phyloP scores from a whole-genome alignment of 352 stramenopile species.

The Phytophthora palmivora region DNA sequence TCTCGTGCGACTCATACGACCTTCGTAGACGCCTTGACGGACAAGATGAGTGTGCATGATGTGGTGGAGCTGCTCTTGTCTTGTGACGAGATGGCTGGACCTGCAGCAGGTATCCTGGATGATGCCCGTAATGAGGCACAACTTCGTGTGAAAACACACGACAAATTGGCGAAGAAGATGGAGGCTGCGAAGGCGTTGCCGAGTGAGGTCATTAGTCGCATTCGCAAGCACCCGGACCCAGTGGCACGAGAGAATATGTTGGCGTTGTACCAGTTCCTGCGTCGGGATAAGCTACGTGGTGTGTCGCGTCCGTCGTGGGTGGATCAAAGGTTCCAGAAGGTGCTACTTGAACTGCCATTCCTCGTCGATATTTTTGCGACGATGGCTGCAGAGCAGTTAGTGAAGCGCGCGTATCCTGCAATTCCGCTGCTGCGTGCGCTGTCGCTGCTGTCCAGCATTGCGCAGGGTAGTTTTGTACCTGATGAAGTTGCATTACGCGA shows the following conservation, averaged over 20 bases:
- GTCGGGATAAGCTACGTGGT: conserved; percentile 69
- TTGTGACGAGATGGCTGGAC: conserved; percentile 78
- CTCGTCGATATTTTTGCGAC: conserved; percentile 78
- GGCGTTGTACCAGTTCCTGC: conserved; percentile 81
- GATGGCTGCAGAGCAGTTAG: conserved; percentile 66
- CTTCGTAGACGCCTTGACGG: conserved; percentile 60
- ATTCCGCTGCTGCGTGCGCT: conserved; percentile 64
- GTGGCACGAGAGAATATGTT: conserved; percentile 86
- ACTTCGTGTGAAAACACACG: conserved; percentile 68
- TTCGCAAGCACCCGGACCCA: conserved; percentile 81
- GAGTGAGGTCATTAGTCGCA: conserved; percentile 60
- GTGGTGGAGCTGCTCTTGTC: conserved; percentile 79
- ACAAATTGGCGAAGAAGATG: conserved; percentile 88
- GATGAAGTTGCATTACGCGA: conserved; percentile 68
- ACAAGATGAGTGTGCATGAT: conserved; percentile 84
- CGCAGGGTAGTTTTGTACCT: conserved; percentile 71
- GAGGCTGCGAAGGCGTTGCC: conserved; percentile 71
- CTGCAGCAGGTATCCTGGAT: conserved; percentile 43
- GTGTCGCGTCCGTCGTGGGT: conserved; percentile 79
- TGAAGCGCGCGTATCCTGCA: conserved; percentile 70
- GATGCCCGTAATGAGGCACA: conserved; percentile 51
- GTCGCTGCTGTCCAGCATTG: conserved; percentile 72
- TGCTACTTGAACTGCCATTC: conserved; percentile 80
- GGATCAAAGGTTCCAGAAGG: conserved; percentile 66
- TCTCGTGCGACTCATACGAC: conserved; percentile 51